A percentile compares a stretch with the other conserved stretches of the same genome.
These are phyloP conservation scores for Dendrocalamus sinicus DNA, from an alignment of 176 grass and related monocot genomes.

Conservation along the genomic window DNA sequence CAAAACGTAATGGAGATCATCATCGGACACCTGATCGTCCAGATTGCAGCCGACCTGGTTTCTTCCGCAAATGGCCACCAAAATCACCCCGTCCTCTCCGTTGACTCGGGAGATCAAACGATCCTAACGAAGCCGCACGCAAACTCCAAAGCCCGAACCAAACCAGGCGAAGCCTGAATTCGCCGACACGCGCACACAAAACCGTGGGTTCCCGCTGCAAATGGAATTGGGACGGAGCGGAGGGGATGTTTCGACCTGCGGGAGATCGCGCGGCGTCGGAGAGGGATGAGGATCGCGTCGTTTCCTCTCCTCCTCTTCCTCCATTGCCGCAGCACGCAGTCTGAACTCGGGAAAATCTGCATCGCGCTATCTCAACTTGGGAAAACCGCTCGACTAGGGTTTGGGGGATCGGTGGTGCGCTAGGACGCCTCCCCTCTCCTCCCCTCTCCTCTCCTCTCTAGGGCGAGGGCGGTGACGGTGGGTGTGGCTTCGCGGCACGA, in stretches of 20 bases:
- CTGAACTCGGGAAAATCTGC: no score
- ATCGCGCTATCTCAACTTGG: no score
- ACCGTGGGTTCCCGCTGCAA: not conserved
- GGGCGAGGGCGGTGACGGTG: no score
- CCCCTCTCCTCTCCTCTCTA: no score
- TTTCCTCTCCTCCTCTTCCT: conserved; percentile 7
- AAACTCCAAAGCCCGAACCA: not conserved
- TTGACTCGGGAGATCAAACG: not conserved
- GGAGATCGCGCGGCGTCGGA: not conserved
- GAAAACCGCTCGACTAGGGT: not conserved
- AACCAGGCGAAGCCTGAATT: not conserved
- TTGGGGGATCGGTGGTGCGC: not conserved
- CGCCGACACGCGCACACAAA: not conserved
- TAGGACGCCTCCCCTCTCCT: no score
- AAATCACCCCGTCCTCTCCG: not conserved
- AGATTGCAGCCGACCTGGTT: not conserved
- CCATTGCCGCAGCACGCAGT: not conserved
- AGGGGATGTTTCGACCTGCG: not conserved
- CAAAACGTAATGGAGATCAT: not conserved
- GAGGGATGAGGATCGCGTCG: not conserved
- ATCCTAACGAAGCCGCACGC: not conserved
- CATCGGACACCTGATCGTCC: not conserved
- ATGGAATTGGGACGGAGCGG: not conserved
- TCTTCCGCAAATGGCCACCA: not conserved
- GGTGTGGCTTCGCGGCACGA: no score